Conservation (phyloP, 768 basidiomycete species). For the Russula abietina region DNA sequence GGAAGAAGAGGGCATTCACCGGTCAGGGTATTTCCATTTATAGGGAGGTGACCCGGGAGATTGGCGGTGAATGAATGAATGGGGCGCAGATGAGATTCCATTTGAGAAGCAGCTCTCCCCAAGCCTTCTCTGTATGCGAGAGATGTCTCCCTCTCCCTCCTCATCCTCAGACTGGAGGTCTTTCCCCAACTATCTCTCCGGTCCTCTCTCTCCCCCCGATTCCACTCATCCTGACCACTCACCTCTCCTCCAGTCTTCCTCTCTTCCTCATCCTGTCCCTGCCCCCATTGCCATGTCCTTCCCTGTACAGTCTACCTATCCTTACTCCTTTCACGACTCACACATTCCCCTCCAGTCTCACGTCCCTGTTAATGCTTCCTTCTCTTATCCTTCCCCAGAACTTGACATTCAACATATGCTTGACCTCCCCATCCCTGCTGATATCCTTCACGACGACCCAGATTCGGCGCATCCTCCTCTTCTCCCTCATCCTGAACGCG, state of each 20-base stretch:
- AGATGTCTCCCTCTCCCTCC: slow-evolving; percentile 9
- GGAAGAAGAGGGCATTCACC: not conserved
- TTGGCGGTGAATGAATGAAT: not conserved
- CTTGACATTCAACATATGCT: slow-evolving; percentile 20
- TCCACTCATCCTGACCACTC: slow-evolving; percentile 8
- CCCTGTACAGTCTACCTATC: slow-evolving; percentile 21
- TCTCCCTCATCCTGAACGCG: slow-evolving; percentile 17
- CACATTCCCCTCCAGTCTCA: slow-evolving; percentile 15
- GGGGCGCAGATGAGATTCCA: slow-evolving; percentile 5
- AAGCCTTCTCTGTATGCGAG: slow-evolving; percentile 10
- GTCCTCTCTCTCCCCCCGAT: not conserved
- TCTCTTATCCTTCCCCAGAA: slow-evolving; percentile 20
- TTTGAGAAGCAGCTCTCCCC: not conserved
- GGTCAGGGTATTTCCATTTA: not conserved
- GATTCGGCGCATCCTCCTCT: slow-evolving; percentile 7
- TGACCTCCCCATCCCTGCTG: slow-evolving; percentile 14
- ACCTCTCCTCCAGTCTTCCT: not conserved
- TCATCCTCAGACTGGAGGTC: slow-evolving; percentile 6
- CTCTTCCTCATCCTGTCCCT: not conserved
- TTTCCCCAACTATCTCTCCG: slow-evolving; percentile 16
- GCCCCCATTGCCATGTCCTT: slow-evolving; percentile 17
- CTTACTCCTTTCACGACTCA: slow-evolving; percentile 20
- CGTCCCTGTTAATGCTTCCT: slow-evolving; percentile 3
- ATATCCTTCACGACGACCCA: slow-evolving; percentile 12
- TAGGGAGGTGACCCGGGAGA: not conserved